Evolutionary conservation across 2,329 filamentous ascomycete species (phyloP).

Genomic region (Xylariaceae sp.): DNA sequence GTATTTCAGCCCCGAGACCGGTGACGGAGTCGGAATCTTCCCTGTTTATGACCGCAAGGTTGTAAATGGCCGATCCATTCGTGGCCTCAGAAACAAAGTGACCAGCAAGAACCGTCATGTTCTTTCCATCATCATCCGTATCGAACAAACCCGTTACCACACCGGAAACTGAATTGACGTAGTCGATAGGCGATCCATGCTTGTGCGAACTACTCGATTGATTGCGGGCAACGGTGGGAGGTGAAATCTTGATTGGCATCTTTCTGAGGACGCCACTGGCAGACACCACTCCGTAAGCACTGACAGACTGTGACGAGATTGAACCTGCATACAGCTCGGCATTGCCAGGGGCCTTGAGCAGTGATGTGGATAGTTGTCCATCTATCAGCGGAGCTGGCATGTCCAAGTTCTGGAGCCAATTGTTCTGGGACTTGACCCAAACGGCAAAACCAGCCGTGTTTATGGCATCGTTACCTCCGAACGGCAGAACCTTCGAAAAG

Average conservation of each 20-base stretch:
- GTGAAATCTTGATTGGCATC: conserved; percentile 53
- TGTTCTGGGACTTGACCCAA: conserved; percentile 79
- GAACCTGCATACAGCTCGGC: conserved; percentile 77
- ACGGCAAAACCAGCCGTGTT: conserved; percentile 73
- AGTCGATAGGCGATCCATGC: conserved; percentile 40
- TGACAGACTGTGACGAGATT: conserved; percentile 68
- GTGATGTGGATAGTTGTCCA: conserved; percentile 65
- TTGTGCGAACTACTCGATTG: conserved; percentile 40
- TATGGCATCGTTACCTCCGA: conserved; percentile 56
- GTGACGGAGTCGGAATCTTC: conserved; percentile 60
- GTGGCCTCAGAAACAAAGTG: conserved; percentile 70
- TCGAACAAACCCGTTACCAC: conserved; percentile 79
- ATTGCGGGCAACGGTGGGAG: conserved; percentile 29
- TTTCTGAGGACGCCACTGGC: conserved; percentile 52
- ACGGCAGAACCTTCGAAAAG: conserved; percentile 68
- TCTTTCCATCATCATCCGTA: conserved; percentile 57
- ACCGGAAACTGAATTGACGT: conserved; percentile 48
- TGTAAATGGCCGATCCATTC: conserved; percentile 68
- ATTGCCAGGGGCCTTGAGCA: conserved; percentile 58
- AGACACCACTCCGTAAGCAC: conserved; percentile 66
- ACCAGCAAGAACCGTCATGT: conserved; percentile 82
- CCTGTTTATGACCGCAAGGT: conserved; percentile 77
- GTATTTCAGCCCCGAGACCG: conserved; percentile 63
- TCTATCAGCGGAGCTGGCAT: conserved; percentile 59
- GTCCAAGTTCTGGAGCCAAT: conserved; percentile 81